Percentiles rank a stretch among this genome's conserved stretches.
Evolutionary conservation across 805 yeast genomes (phyloP).

Genomic region (Spathaspora hagerdaliae): DNA sequence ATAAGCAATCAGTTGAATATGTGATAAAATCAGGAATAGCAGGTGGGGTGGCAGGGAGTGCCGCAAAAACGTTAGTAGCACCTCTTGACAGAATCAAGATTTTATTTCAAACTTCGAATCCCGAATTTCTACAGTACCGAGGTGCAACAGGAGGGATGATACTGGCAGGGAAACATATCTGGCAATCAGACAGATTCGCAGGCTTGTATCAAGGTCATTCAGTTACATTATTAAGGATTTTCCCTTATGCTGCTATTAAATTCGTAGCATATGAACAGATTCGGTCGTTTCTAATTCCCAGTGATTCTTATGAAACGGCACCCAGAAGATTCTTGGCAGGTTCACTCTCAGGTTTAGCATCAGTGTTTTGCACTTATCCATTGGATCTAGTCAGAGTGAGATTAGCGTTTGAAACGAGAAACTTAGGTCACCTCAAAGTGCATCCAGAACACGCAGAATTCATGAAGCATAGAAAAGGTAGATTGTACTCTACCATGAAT

Average conservation of each 20-base stretch:
- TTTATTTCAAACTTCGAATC: slow-evolving; percentile 90
- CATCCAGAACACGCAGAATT: slow-evolving; percentile 20
- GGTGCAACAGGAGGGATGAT: slow-evolving; percentile 78
- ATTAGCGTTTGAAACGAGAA: slow-evolving; percentile 79
- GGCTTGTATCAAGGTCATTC: slow-evolving; percentile 96
- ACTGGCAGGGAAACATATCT: slow-evolving; percentile 67
- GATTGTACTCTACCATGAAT: slow-evolving; percentile 26
- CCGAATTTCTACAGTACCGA: slow-evolving; percentile 74
- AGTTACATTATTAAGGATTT: slow-evolving; percentile 83
- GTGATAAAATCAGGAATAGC: slow-evolving; percentile 82
- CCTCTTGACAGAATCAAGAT: slow-evolving; percentile 95
- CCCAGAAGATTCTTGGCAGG: slow-evolving; percentile 81
- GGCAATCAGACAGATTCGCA: slow-evolving; percentile 59
- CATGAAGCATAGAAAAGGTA: slow-evolving; percentile 26
- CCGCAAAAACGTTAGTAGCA: slow-evolving; percentile 94
- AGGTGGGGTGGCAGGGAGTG: slow-evolving; percentile 93
- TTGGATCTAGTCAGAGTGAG: slow-evolving; percentile 86
- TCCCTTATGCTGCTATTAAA: slow-evolving; percentile 96
- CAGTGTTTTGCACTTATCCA: slow-evolving; percentile 90
- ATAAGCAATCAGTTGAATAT: slow-evolving; percentile 74
- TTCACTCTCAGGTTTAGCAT: slow-evolving; percentile 80
- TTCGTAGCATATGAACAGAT: slow-evolving; percentile 96
- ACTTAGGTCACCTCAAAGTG: slow-evolving; percentile 20
- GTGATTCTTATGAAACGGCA: slow-evolving; percentile 71
- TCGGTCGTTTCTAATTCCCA: slow-evolving; percentile 73